A percentile compares a stretch with the other conserved stretches of the same genome.
phyloP scores from a whole-genome alignment of 2,329 filamentous ascomycete genomes.

The Sclerotinia spermophila region DNA sequence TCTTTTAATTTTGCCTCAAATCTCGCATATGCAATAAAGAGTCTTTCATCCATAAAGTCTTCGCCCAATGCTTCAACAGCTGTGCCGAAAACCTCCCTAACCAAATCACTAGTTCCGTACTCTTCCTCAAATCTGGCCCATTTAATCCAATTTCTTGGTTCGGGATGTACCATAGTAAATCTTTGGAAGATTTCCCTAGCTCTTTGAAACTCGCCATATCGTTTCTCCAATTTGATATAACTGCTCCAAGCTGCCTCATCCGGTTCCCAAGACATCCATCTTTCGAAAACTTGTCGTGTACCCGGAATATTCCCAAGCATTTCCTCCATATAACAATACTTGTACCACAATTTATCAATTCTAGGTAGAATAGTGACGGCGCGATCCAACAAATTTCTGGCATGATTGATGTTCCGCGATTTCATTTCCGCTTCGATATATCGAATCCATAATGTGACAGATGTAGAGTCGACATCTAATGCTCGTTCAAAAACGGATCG shows the following conservation, averaged over 20 bases:
- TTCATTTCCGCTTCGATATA: slow-evolving; percentile 98
- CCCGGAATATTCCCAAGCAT: slow-evolving; percentile 92
- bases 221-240: slow-evolving; percentile 95
- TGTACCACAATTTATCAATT: slow-evolving; percentile 97
- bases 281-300: slow-evolving; percentile 89
- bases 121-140: slow-evolving; percentile 98
- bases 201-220: slow-evolving; percentile 86
- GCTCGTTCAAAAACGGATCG: slow-evolving; percentile 92
- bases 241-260: slow-evolving; percentile 93
- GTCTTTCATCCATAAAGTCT: slow-evolving; percentile 91
- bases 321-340: slow-evolving; percentile 99
- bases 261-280: slow-evolving; percentile 98
- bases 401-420: slow-evolving; percentile 91
- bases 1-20: slow-evolving; percentile 95
- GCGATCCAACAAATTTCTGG: slow-evolving; percentile 87
- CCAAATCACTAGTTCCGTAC: slow-evolving; percentile 83
- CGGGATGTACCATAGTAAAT: slow-evolving; percentile 89
- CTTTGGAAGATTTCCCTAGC: slow-evolving; percentile 86
- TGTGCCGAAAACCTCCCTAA: slow-evolving; percentile 84
- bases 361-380: slow-evolving; percentile 89
- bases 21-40: slow-evolving; percentile 93
- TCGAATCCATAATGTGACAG: slow-evolving; percentile 81
- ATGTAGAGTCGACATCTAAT: slow-evolving; percentile 85
- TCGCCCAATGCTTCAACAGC: slow-evolving; percentile 89
- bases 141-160: slow-evolving; percentile 96